Percentiles rank a stretch among this genome's conserved stretches.
Conservation (phyloP, 1,284 basidiomycete genomes). For the Trichosporon asahii region DNA sequence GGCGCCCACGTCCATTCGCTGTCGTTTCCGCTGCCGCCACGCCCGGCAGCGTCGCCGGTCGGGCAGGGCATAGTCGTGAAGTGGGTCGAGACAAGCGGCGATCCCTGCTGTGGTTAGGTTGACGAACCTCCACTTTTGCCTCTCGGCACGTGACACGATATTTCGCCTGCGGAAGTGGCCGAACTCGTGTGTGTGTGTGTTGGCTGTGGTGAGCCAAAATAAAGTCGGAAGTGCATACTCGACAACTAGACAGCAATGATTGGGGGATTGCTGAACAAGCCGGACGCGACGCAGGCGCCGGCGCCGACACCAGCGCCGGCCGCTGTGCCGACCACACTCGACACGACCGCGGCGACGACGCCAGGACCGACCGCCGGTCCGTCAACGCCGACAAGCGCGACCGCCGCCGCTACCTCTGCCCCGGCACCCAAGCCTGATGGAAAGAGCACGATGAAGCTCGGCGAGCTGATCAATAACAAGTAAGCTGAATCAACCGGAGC, state of each 20-base stretch:
- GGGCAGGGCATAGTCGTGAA: background rate
- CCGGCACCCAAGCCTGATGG: background rate
- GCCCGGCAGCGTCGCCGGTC: background rate
- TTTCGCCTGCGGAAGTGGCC: background rate
- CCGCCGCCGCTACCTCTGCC: background rate
- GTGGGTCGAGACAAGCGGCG: background rate
- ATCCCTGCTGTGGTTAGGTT: background rate
- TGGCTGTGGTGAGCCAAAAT: background rate
- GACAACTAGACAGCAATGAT: background rate
- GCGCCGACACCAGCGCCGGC: background rate
- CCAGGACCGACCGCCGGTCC: background rate
- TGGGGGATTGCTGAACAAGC: background rate
- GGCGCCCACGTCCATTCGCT: slow-evolving; percentile 30
- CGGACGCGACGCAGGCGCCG: background rate
- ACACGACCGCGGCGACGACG: background rate
- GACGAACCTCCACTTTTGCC: background rate
- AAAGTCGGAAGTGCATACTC: background rate
- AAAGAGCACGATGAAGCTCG: slow-evolving; percentile 7
- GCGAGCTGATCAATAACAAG: slow-evolving; percentile 6
- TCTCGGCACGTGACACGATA: background rate
- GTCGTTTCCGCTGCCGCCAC: background rate
- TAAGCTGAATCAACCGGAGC: background rate
- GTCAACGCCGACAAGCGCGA: background rate
- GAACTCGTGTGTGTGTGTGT: slow-evolving; percentile 3
- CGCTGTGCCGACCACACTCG: background rate